Evolutionary conservation across 2,329 filamentous ascomycete genomes (phyloP).

Genomic region (Hymenoscyphus scutula): DNA sequence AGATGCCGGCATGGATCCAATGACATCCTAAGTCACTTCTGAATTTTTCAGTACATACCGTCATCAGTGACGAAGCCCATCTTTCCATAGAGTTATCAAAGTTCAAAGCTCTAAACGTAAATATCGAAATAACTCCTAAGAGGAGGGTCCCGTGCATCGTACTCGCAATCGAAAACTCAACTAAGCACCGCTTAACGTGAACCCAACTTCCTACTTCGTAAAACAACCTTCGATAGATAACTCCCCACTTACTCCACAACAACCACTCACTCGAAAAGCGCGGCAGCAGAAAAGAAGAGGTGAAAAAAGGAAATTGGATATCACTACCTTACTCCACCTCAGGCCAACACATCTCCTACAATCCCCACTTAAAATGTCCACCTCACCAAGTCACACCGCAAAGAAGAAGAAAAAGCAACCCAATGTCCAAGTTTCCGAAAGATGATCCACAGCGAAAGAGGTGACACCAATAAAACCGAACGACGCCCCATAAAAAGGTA

Average conservation of each 20-base stretch:
- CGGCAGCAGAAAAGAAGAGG: neutral
- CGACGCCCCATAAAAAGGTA: neutral
- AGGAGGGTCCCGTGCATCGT: neutral
- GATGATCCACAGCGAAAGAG: neutral
- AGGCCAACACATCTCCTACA: neutral
- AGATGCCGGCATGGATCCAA: neutral
- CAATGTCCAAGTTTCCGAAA: neutral
- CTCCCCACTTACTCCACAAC: neutral
- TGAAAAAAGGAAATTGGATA: neutral
- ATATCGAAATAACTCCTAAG: neutral
- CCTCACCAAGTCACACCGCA: slow-evolving; percentile 3
- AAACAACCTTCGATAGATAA: neutral
- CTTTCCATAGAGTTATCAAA: neutral
- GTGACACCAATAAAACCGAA: slow-evolving; percentile 1
- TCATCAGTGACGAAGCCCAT: too few relatives aligned
- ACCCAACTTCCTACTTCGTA: neutral
- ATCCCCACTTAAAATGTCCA: neutral
- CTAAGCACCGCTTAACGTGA: neutral
- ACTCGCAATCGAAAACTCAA: neutral
- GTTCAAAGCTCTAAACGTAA: neutral
- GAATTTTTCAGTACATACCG: too few relatives aligned
- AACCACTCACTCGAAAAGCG: neutral
- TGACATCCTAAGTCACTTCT: neutral
- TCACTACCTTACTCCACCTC: neutral
- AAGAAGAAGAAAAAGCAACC: neutral